These are phyloP conservation scores for Alternaria arborescens DNA, from an alignment of 2,329 filamentous ascomycete genomes.

Conservation along the genomic window DNA sequence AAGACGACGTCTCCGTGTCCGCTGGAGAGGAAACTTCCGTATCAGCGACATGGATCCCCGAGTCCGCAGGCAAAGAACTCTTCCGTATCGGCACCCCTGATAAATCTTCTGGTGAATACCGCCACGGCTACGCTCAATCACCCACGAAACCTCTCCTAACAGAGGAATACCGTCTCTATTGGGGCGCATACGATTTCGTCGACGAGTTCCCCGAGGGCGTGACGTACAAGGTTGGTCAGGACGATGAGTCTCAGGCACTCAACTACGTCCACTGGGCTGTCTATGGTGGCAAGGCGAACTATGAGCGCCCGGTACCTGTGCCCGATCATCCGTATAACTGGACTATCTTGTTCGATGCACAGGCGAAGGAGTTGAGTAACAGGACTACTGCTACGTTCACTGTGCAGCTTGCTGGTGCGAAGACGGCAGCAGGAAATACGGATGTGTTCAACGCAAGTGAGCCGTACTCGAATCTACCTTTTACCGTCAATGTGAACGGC, in stretches of 20 bases:
- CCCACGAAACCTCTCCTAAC: constrained; percentile 59
- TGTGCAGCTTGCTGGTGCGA: constrained; percentile 69
- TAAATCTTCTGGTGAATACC: constrained; percentile 68
- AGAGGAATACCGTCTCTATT: constrained; percentile 69
- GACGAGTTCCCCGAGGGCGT: constrained; percentile 68
- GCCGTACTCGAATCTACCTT: constrained; percentile 62
- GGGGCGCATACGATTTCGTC: constrained; percentile 67
- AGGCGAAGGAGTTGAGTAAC: constrained; percentile 49
- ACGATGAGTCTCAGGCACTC: constrained; percentile 55
- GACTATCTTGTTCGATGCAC: constrained; percentile 31
- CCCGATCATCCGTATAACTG: constrained; percentile 48
- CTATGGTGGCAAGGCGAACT: constrained; percentile 65
- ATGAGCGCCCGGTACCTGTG: constrained; percentile 51
- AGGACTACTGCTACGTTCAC: constrained; percentile 64
- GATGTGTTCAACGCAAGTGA: constrained; percentile 65
- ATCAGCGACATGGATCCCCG: constrained; percentile 60
- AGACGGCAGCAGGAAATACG: constrained; percentile 69
- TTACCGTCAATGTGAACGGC: constrained; percentile 60
- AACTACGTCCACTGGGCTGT: constrained; percentile 74
- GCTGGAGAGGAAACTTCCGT: constrained; percentile 50
- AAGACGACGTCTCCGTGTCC: constrained; percentile 60
- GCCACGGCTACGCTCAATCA: constrained; percentile 64
- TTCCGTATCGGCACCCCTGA: constrained; percentile 71
- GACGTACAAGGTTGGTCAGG: constrained; percentile 64
- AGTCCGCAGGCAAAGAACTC: constrained; percentile 66